Evolutionary conservation across 2,329 filamentous ascomycete species (phyloP).

Genomic region (Neoarthrinium moseri): DNA sequence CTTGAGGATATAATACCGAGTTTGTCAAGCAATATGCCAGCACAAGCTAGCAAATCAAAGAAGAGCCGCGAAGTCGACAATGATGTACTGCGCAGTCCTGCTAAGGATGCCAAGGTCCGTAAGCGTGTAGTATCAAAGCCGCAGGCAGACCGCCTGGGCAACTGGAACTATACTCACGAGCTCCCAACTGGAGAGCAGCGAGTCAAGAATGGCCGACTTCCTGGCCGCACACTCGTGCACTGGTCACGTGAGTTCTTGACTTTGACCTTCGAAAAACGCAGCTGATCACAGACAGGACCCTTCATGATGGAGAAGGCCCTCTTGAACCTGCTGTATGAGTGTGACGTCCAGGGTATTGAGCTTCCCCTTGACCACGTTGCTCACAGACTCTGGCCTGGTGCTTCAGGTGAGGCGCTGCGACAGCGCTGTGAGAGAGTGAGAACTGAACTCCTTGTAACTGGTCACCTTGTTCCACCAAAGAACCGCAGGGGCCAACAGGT

Average conservation of each 20-base stretch:
- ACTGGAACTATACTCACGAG: too few relatives aligned
- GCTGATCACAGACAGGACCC: too few relatives aligned
- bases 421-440: neutral
- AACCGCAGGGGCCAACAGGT: neutral
- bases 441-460: neutral
- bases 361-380: neutral
- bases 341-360: neutral
- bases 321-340: neutral
- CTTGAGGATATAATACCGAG: too few relatives aligned
- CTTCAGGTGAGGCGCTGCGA: neutral
- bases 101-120: too few relatives aligned
- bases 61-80: too few relatives aligned
- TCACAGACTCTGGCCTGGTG: neutral
- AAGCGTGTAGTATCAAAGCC: too few relatives aligned
- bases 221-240: neutral
- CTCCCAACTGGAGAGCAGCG: too few relatives aligned
- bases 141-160: too few relatives aligned
- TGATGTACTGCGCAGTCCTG: too few relatives aligned
- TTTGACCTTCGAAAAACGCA: neutral
- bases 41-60: too few relatives aligned
- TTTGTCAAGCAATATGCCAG: too few relatives aligned
- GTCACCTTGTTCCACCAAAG: neutral
- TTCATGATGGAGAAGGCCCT: neutral
- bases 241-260: neutral
- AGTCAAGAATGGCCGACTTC: too few relatives aligned